Percentiles rank a stretch among this genome's conserved stretches.
Conservation (phyloP, 441 rosid species). For the Lepidium campestre region DNA sequence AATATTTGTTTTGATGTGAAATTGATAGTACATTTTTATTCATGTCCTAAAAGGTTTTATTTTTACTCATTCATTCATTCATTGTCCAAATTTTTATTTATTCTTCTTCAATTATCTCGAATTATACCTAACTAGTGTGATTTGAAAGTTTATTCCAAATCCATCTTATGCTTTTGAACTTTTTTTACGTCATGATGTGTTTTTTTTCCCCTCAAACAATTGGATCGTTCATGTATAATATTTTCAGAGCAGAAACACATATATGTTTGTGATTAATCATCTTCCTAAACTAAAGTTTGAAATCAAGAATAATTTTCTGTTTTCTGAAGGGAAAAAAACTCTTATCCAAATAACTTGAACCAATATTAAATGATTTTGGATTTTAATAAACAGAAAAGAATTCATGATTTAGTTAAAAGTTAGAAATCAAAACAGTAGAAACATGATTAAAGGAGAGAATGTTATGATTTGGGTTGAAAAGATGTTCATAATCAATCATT, state of each 20-base stretch:
- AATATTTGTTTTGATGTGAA: background rate
- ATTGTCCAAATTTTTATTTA: slow-evolving; percentile 3
- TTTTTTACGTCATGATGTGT: background rate
- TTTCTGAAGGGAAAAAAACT: too few species aligned
- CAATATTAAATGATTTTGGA: background rate
- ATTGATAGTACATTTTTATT: background rate
- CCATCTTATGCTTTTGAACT: background rate
- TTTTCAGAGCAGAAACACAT: background rate
- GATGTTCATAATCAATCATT: slow-evolving; percentile 2
- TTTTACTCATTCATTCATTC: slow-evolving; percentile 3
- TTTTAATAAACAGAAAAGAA: background rate
- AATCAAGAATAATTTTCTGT: too few species aligned
- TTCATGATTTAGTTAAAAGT: background rate
- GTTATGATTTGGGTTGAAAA: slow-evolving; percentile 1
- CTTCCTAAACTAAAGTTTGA: background rate
- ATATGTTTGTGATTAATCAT: background rate
- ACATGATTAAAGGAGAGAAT: background rate
- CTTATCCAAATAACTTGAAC: background rate
- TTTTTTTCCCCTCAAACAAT: background rate
- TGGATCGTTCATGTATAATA: background rate
- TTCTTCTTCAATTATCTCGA: background rate
- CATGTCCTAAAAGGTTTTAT: background rate
- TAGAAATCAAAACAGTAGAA: slow-evolving; percentile 13
- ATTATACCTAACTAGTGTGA: slow-evolving; percentile 3
- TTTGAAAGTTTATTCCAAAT: slow-evolving; percentile 2